Evolutionary conservation across 257 asterid genomes (phyloP), one percentile per base, ranked within the genome.

Genomic region (Solanum pennellii): DNA sequence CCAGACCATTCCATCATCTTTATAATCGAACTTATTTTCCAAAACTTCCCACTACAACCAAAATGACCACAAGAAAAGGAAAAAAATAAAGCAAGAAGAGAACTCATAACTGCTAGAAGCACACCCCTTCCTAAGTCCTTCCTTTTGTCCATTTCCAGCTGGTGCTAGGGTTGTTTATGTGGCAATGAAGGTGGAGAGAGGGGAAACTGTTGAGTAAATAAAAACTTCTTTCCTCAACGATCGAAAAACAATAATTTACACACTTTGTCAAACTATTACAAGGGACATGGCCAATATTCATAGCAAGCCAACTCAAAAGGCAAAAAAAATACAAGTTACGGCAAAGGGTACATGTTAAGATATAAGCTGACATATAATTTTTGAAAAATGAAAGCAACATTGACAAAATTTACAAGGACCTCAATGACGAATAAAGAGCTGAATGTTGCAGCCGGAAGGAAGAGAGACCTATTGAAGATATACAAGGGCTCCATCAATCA

Each of bases 371-470:
- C 82, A 65, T 37, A 84, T 11, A 27, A 86, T 86, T 47, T 73
- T 47, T 73, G 88, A 77, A 86, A 73, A 49, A 73, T 29, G 49
- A 42, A 86, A 86, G 71, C 47, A 86, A 82, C 89, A 84, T 87
- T n/a, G 45, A 88, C 86, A 90, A 88, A 88, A 88, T 91, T 73
- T 91, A 91, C 91, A 90, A 74, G 91, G 79, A 87, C 71, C 84
- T 83, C 86, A 74, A 62, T 25, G 72, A 21, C 83, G 16, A 42
- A 89, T 21, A 31, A 23, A 42, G 60, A 66, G 77, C 56, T 42
- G 56, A 84, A 69, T 85, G 62, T 37, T 80, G 80, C 66, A 60
- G 75, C 74, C 49, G 21, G 60, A 80, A 45, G 72, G 16, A 45
- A 27, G 72, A 59, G 29, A 42, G 42, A 56, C 42, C 45, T 4